phyloP scores from a whole-genome alignment of 371 early-diverging fungal species.

The Mortierella sp. region DNA sequence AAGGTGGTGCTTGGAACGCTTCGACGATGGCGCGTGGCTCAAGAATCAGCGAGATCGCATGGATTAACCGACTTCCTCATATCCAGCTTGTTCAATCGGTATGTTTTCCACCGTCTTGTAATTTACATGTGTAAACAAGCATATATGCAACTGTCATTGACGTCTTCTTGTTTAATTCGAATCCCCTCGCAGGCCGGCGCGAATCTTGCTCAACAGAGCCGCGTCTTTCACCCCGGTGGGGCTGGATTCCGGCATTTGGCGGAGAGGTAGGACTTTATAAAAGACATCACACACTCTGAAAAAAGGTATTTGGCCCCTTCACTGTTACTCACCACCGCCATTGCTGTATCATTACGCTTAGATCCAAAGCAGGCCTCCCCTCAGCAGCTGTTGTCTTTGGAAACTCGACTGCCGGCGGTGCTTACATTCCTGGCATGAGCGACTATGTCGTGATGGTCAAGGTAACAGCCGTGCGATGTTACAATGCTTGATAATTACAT shows the following conservation, averaged over 20 bases:
- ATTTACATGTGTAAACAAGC: not conserved
- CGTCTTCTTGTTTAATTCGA: not conserved
- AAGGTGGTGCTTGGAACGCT: conserved; percentile 77
- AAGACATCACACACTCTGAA: not conserved
- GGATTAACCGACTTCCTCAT: conserved; percentile 73
- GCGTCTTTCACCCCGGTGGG: conserved; percentile 83
- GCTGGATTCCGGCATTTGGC: conserved; percentile 78
- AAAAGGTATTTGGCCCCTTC: too few relatives aligned
- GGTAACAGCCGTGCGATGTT: conserved; percentile 36
- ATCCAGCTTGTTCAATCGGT: conserved; percentile 76
- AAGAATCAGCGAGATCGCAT: conserved; percentile 70
- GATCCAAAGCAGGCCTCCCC: conserved; percentile 80
- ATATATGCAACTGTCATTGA: not conserved
- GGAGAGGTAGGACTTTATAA: conserved; percentile 57
- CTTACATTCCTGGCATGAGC: conserved; percentile 82
- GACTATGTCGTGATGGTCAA: conserved; percentile 85
- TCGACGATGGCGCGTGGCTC: conserved; percentile 68
- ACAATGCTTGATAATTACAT: not conserved
- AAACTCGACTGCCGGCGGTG: conserved; percentile 86
- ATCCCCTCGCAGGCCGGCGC: conserved; percentile 73
- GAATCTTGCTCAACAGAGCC: conserved; percentile 80
- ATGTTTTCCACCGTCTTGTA: not conserved
- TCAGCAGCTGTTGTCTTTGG: conserved; percentile 82
- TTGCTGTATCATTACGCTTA: conserved; percentile 27
- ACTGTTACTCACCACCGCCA: too few relatives aligned